These are phyloP conservation scores for Phytopythium mirpurense DNA, from an alignment of 352 stramenopile genomes.

Conservation along the genomic window DNA sequence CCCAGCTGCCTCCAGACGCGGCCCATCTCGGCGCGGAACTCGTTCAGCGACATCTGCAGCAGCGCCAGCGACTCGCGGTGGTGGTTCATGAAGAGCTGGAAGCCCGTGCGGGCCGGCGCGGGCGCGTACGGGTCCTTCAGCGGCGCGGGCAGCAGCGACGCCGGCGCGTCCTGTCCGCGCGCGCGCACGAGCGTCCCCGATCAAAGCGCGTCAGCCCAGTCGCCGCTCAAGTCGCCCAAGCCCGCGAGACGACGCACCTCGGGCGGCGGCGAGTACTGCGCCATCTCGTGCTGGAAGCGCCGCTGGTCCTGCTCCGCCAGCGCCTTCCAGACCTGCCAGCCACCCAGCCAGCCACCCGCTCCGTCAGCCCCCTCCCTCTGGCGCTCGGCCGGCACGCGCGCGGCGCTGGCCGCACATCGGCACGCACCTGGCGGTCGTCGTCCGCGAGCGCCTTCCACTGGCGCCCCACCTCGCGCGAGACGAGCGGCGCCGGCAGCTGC, in stretches of 20 bases:
- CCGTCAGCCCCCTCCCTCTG: too few relatives aligned
- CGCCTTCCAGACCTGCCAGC: slow-evolving; percentile 43
- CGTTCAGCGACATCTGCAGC: slow-evolving; percentile 46
- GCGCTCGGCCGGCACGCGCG: too few relatives aligned
- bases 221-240: too few relatives aligned
- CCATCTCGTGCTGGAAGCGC: slow-evolving; percentile 48
- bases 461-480: slow-evolving; percentile 45
- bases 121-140: slow-evolving; percentile 37
- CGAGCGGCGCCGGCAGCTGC: slow-evolving; percentile 25
- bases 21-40: slow-evolving; percentile 52
- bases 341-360: too few relatives aligned
- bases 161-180: slow-evolving; percentile 8
- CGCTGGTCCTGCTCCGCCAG: slow-evolving; percentile 39
- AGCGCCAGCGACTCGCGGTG: slow-evolving; percentile 50
- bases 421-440: slow-evolving; percentile 31
- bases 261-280: slow-evolving; percentile 22
- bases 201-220: too few relatives aligned
- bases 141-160: slow-evolving; percentile 5
- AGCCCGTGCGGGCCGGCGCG: slow-evolving; percentile 40
- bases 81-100: slow-evolving; percentile 57
- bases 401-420: too few relatives aligned
- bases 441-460: slow-evolving; percentile 40
- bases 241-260: too few relatives aligned
- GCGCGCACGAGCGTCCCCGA: too few relatives aligned
- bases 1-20: slow-evolving; percentile 41